Conservation (phyloP, 1,284 basidiomycete genomes). For the Cryptococcus hybrid region DNA sequence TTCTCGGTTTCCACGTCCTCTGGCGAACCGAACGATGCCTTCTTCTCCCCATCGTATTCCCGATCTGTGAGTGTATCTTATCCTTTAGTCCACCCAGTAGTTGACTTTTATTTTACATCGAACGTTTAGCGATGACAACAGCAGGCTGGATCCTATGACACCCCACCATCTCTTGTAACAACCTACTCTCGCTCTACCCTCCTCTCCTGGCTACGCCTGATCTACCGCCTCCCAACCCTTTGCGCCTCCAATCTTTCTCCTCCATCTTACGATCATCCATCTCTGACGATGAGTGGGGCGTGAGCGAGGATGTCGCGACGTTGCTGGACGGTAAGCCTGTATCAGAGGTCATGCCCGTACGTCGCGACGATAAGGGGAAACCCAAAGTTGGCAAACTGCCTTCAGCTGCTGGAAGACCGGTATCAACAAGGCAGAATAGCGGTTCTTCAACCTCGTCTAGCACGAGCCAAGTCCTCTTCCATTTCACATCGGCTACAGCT, state of each 20-base stretch:
- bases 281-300: constrained; percentile 9
- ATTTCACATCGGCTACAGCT: constrained; percentile 3
- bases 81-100: too few species aligned
- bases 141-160: background rate
- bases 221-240: background rate
- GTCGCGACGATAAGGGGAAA: background rate
- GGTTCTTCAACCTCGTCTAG: background rate
- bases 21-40: too few species aligned
- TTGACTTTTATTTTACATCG: too few species aligned
- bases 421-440: background rate
- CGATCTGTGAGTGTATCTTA: too few species aligned
- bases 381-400: background rate
- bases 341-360: background rate
- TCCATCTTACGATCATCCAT: constrained; percentile 5
- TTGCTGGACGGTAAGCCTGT: constrained; percentile 7
- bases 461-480: constrained; percentile 4
- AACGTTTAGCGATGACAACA: background rate
- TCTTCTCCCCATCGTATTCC: too few species aligned
- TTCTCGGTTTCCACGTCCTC: too few species aligned
- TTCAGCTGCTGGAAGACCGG: background rate
- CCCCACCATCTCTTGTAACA: constrained; percentile 6
- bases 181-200: constrained; percentile 6
- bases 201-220: constrained; percentile 5
- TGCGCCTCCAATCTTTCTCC: constrained; percentile 9
- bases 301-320: constrained; percentile 1